Evolutionary conservation across 371 early-diverging fungal genomes (phyloP).

Genomic region (Apophysomyces ossiformis): DNA sequence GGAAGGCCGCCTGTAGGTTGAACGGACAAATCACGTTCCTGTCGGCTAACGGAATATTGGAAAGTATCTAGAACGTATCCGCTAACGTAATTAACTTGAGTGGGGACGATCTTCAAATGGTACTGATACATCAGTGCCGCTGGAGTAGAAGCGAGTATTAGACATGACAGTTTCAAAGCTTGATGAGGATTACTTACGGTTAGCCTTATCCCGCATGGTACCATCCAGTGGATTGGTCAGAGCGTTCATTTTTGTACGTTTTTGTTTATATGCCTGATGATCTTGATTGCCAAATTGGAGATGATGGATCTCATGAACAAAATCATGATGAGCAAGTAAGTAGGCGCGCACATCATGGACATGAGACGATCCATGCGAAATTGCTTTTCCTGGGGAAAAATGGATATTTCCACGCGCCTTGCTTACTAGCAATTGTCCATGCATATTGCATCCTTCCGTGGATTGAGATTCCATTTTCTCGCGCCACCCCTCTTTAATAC

Average conservation of each 20-base stretch:
- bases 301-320: conserved; percentile 82
- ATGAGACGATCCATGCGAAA: conserved; percentile 75
- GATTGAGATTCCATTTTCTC: conserved; percentile 74
- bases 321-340: conserved; percentile 61
- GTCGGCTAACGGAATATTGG: conserved; percentile 94
- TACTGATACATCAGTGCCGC: conserved; percentile 80
- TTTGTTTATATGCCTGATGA: conserved; percentile 31
- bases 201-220: conserved; percentile 47
- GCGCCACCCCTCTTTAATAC: conserved; percentile 83
- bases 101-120: conserved; percentile 92
- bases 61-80: conserved; percentile 77
- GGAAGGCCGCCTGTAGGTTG: conserved; percentile 57
- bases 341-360: conserved; percentile 56
- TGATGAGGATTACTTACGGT: conserved; percentile 34
- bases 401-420: conserved; percentile 92
- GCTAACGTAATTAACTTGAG: conserved; percentile 75
- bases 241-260: conserved; percentile 38
- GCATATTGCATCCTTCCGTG: conserved; percentile 89
- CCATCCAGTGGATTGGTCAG: conserved; percentile 84
- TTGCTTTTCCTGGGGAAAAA: conserved; percentile 88
- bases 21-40: conserved; percentile 55
- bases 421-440: conserved; percentile 83
- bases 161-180: not conserved
- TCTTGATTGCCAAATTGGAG: conserved; percentile 82
- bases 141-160: conserved; percentile 10